Evolutionary conservation across 225 moss, liverwort and hornwort species (phyloP), one percentile per base, ranked within the genome.

Genomic region (Takakia lepidozioides): DNA sequence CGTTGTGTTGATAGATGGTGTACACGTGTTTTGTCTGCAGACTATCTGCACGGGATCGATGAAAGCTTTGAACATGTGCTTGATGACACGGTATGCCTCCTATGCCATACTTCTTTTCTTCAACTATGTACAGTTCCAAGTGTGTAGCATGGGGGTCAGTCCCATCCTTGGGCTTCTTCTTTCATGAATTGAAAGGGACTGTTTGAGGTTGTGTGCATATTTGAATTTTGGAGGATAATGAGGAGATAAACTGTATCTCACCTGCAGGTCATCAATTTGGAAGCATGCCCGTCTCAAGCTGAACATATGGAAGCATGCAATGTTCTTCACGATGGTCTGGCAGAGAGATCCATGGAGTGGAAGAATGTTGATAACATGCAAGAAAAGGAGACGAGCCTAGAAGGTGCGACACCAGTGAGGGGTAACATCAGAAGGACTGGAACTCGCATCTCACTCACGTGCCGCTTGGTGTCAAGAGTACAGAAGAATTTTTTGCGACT

Each of bases 21-120:
- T 27, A 29, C n/a, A 0, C 28, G 39, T 57, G 24, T 58, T 51
- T 19, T 43, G 46, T 56, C 28, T 65, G 55, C 66, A 87, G 92
- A 84, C 2, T 84, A 92, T 69, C 66, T 92, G 49, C 92, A 92
- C 55, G 92, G 92, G 39, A 92, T 87, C 55, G 76, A 92, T 40
- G 87, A 84, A 47, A 67, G 61, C 28, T 46, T 48, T 43, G 87
- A 84, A 74, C 83, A 91, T 64, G 51, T 64, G 32, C 29, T 91
- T 41, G 78, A 84, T 65, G 67, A 67, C 25, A 73, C 67, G 26
- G 91, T 91, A 81, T 26, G 58, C 38, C 27, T 29, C 9, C 9
- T 19, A 0, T 39, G 40, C 5, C 22, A 32, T 18, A 22, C 19
- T n/a, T n/a, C n/a, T n/a, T n/a, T n/a, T n/a, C n/a, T n/a, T n/a